Conservation (phyloP, 2,329 filamentous ascomycete species). For the Verticillium nonalfalfae region DNA sequence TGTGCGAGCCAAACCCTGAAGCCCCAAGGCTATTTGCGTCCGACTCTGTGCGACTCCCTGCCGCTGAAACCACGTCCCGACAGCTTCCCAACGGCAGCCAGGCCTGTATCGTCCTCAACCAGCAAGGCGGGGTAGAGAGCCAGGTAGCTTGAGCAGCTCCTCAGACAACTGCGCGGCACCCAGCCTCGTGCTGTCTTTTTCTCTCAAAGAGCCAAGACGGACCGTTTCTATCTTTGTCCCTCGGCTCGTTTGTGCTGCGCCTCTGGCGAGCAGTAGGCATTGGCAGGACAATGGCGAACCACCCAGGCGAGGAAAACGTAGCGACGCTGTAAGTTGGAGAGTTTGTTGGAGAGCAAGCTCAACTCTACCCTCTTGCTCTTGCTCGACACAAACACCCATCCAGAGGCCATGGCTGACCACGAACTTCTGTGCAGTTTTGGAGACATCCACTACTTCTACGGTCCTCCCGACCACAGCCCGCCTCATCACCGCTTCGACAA, state of each 20-base stretch:
- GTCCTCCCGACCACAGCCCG: slow-evolving; percentile 57
- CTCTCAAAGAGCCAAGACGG: background rate
- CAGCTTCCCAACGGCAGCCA: background rate
- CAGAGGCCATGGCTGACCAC: slow-evolving; percentile 15
- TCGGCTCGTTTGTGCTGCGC: slow-evolving; percentile 2
- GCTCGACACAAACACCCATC: background rate
- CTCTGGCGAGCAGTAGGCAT: background rate
- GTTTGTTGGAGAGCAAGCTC: no score
- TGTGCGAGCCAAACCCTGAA: background rate
- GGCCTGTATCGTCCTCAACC: background rate
- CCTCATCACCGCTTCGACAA: slow-evolving; percentile 78
- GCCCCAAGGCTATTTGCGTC: background rate
- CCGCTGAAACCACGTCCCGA: background rate
- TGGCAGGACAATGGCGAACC: slow-evolving; percentile 30
- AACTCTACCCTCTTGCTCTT: background rate
- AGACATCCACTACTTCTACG: slow-evolving; percentile 75
- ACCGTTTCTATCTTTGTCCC: slow-evolving; percentile 1
- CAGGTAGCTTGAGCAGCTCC: background rate
- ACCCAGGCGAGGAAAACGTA: slow-evolving; percentile 43
- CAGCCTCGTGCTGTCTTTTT: background rate
- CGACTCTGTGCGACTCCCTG: background rate
- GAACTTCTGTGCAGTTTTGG: slow-evolving; percentile 51
- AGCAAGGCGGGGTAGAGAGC: background rate
- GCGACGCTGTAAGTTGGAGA: slow-evolving; percentile 39
- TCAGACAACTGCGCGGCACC: background rate